phyloP scores from a whole-genome alignment of 2,329 filamentous ascomycete species.

The Leptographium radiaticola region DNA sequence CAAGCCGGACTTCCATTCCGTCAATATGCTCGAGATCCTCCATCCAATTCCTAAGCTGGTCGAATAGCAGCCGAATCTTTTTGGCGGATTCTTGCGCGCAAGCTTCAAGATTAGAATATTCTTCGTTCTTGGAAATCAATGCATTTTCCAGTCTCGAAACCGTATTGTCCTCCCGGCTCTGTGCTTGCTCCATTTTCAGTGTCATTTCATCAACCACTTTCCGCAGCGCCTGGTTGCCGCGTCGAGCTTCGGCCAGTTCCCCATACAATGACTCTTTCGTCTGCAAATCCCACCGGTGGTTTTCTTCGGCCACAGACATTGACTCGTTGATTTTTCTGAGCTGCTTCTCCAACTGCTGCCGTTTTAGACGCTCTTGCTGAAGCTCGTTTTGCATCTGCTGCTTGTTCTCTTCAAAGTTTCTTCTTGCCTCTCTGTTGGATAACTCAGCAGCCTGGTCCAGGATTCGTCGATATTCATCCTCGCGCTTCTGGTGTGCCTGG shows the following conservation, averaged over 20 bases:
- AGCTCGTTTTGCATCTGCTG: slow-evolving; percentile 4
- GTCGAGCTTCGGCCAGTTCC: slow-evolving; percentile 2
- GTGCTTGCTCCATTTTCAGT: not conserved
- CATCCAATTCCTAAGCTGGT: slow-evolving; percentile 6
- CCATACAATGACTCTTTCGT: not conserved
- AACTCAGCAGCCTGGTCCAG: slow-evolving; percentile 2
- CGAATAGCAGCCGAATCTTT: slow-evolving; percentile 1
- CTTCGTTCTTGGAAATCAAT: slow-evolving; percentile 4
- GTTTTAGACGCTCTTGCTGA: slow-evolving; percentile 7
- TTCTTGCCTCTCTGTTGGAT: slow-evolving; percentile 2
- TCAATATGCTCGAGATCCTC: slow-evolving; percentile 6
- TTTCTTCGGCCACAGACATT: slow-evolving; percentile 6
- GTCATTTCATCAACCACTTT: not conserved
- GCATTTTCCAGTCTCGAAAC: slow-evolving; percentile 5
- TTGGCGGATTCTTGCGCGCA: slow-evolving; percentile 5
- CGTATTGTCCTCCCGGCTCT: not conserved
- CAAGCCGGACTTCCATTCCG: slow-evolving; percentile 3
- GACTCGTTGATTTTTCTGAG: slow-evolving; percentile 6
- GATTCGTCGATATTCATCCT: slow-evolving; percentile 6
- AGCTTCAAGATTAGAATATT: not conserved
- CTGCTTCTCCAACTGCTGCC: slow-evolving; percentile 7
- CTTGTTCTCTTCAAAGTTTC: slow-evolving; percentile 3
- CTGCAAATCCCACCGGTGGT: not conserved
- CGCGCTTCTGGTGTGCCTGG: not conserved
- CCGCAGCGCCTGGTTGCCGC: not conserved